Evolutionary conservation across 306 rosid species (phyloP), one percentile per base, ranked within the genome.

Genomic region (Cicer judaicum): DNA sequence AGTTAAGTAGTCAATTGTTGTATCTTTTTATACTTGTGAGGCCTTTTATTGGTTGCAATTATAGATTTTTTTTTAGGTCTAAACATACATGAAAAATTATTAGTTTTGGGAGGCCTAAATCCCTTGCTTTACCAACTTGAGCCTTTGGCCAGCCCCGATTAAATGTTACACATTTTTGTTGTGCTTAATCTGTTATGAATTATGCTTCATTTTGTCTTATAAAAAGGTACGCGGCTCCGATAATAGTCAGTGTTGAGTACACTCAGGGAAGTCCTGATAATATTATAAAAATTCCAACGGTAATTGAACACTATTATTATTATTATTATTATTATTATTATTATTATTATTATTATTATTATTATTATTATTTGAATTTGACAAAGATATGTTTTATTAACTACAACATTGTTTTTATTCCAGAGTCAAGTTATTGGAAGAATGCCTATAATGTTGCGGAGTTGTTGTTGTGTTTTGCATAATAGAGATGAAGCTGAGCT

Each of bases 371-470:
- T 50, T 14, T 61, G 70, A 65, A 44, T 75, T 76, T 78, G 55
- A 14, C 34, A 7, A 40, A 40, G 16, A 48, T 42, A 12, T 77
- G 43, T 74, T 63, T 44, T 43, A 24, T 73, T 74, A 36, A 67
- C 63, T 78, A 40, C 44, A 16, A 5, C 7, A 56, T 64, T 79
- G 14, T 60, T n/a, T 16, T 24, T 24, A n/a, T 36, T 47, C 72
- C 69, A 93, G 97, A 65, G 14, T 16, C 56, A 55, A 43, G 82
- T 90, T 47, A 93, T 93, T 78, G 98, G 94, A 70, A 88, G 89
- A 86, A 85, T 93, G 92, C 98, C 97, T 15, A 86, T 91, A 21
- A 93, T 91, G 98, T 82, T 93, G 72, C 81, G 94, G 78, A 93
- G 98, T 79, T 81, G 85, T 63, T 78, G 92, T 60, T 91, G 98